A percentile compares a stretch with the other conserved stretches of the same genome.
Conservation (phyloP, 2,329 filamentous ascomycete genomes). For the Pseudodiploospora longispora region DNA sequence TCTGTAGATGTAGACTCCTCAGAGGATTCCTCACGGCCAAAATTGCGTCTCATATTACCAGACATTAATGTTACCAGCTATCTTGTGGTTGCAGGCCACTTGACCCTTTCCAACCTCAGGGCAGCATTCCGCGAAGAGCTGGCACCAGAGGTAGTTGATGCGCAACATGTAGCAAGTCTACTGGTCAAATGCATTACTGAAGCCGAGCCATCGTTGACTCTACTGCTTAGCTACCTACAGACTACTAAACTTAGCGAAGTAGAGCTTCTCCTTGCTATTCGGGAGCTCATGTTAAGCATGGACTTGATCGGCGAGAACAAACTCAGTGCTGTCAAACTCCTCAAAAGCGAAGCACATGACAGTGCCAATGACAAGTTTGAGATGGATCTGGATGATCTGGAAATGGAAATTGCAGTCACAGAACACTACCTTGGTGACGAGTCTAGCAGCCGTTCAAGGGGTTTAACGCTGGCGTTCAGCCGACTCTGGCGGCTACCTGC, state of each 20-base stretch:
- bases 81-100: slow-evolving; percentile 51
- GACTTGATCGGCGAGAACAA: slow-evolving; percentile 44
- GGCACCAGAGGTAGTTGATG: slow-evolving; percentile 33
- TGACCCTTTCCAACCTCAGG: slow-evolving; percentile 51
- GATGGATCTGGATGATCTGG: slow-evolving; percentile 52
- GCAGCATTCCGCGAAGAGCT: slow-evolving; percentile 47
- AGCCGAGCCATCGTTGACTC: slow-evolving; percentile 59
- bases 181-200: slow-evolving; percentile 54
- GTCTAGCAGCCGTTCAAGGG: slow-evolving; percentile 52
- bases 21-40: slow-evolving; percentile 24
- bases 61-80: slow-evolving; percentile 50
- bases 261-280: slow-evolving; percentile 60
- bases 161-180: slow-evolving; percentile 47
- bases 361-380: slow-evolving; percentile 27
- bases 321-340: slow-evolving; percentile 22
- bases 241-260: slow-evolving; percentile 56
- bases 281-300: slow-evolving; percentile 60
- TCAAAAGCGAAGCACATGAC: slow-evolving; percentile 21
- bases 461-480: slow-evolving; percentile 59
- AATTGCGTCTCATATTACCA: slow-evolving; percentile 32
- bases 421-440: slow-evolving; percentile 60
- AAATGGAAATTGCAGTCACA: slow-evolving; percentile 59
- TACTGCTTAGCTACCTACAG: slow-evolving; percentile 58
- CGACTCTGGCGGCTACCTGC: slow-evolving; percentile 61
- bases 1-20: slow-evolving; percentile 39